Evolutionary conservation across 768 basidiomycete species (phyloP).

Genomic region (Amanita rubescens): DNA sequence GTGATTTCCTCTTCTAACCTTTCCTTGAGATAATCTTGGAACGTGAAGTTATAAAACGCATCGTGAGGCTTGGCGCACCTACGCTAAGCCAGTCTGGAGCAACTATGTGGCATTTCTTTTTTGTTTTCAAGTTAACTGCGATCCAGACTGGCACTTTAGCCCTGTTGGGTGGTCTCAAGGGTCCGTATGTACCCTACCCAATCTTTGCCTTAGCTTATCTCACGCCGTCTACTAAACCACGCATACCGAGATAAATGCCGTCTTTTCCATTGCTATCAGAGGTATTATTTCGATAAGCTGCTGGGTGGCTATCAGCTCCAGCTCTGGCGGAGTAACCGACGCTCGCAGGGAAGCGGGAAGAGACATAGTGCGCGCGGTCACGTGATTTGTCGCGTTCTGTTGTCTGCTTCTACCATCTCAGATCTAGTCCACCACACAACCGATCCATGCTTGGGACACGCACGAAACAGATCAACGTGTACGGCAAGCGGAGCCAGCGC

Average conservation of each 20-base stretch:
- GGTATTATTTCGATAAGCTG: constrained; percentile 83
- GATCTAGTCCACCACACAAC: neutral
- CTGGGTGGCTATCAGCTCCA: constrained; percentile 84
- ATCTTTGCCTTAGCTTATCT: constrained; percentile 11
- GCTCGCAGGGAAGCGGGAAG: constrained; percentile 63
- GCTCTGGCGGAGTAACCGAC: constrained; percentile 76
- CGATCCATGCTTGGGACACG: constrained; percentile 51
- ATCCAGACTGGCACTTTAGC: constrained; percentile 93
- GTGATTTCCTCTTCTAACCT: constrained; percentile 69
- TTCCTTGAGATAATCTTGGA: constrained; percentile 73
- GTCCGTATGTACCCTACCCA: constrained; percentile 83
- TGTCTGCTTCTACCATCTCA: too few species aligned
- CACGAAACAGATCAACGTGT: constrained; percentile 60
- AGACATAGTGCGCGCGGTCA: constrained; percentile 50
- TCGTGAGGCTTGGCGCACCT: constrained; percentile 35
- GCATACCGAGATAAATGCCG: constrained; percentile 83
- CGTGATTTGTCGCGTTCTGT: constrained; percentile 22
- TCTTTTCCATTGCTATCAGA: constrained; percentile 83
- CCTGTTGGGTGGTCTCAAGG: constrained; percentile 82
- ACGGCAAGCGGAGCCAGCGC: constrained; percentile 56
- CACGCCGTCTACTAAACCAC: constrained; percentile 1
- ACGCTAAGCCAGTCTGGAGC: constrained; percentile 85
- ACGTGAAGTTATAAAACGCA: neutral
- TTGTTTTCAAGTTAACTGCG: constrained; percentile 87
- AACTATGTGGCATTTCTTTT: constrained; percentile 91